Evolutionary conservation across 2,329 filamentous ascomycete genomes (phyloP).

Genomic region (Apiospora aurea): DNA sequence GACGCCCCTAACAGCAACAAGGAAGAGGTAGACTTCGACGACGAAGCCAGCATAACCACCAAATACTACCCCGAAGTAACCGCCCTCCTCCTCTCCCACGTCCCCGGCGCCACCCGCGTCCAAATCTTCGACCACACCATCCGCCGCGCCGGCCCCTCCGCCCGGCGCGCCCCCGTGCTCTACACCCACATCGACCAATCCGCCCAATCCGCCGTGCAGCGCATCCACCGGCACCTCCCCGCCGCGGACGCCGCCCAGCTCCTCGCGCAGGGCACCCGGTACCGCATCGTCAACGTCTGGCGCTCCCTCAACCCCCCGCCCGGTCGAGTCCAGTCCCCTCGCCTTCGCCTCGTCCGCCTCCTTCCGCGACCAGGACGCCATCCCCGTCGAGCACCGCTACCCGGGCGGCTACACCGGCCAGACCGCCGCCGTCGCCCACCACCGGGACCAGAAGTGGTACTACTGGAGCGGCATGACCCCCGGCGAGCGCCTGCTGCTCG

Average conservation of each 20-base stretch:
- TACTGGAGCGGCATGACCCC: slow-evolving; percentile 82
- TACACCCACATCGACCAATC: slow-evolving; percentile 88
- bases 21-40: slow-evolving; percentile 60
- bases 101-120: slow-evolving; percentile 72
- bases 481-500: slow-evolving; percentile 75
- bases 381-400: slow-evolving; percentile 78
- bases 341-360: slow-evolving; percentile 72
- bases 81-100: slow-evolving; percentile 68
- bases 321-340: slow-evolving; percentile 72
- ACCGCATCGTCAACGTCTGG: slow-evolving; percentile 91
- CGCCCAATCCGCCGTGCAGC: slow-evolving; percentile 65
- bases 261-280: slow-evolving; percentile 68
- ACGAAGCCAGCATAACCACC: slow-evolving; percentile 71
- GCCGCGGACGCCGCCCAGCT: slow-evolving; percentile 66
- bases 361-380: slow-evolving; percentile 68
- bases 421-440: slow-evolving; percentile 73
- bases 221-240: slow-evolving; percentile 70
- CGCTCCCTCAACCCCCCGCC: slow-evolving; percentile 66
- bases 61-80: slow-evolving; percentile 90
- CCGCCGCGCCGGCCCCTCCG: slow-evolving; percentile 66
- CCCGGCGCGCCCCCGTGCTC: slow-evolving; percentile 72
- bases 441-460: slow-evolving; percentile 72
- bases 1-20: neutral
- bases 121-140: slow-evolving; percentile 90
- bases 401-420: slow-evolving; percentile 72